Percentiles rank a stretch among this genome's conserved stretches.
Conservation (phyloP, 2,329 filamentous ascomycete species). For the Hypoxylon sp. region DNA sequence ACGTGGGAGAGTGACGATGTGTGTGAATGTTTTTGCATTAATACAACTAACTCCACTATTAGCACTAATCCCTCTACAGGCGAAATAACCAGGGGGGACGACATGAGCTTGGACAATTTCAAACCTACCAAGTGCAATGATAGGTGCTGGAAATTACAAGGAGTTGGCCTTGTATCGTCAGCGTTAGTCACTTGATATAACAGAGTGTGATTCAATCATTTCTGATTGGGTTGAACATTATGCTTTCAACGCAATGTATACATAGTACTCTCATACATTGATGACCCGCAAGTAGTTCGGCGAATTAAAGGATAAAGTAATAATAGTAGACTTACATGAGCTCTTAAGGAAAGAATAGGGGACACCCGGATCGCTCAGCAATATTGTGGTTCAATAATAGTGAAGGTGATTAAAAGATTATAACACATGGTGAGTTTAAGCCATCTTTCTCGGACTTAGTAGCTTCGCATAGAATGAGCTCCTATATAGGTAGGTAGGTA, state of each 20-base stretch:
- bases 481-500: slow-evolving; percentile 15
- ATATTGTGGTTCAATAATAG: slow-evolving; percentile 5
- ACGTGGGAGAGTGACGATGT: slow-evolving; percentile 42
- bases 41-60: slow-evolving; percentile 50
- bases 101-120: slow-evolving; percentile 41
- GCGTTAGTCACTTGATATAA: slow-evolving; percentile 26
- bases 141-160: slow-evolving; percentile 42
- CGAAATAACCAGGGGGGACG: slow-evolving; percentile 36
- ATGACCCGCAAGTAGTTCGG: slow-evolving; percentile 23
- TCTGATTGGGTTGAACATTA: slow-evolving; percentile 24
- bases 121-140: slow-evolving; percentile 36
- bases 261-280: slow-evolving; percentile 14
- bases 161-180: slow-evolving; percentile 34
- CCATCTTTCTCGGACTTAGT: slow-evolving; percentile 15
- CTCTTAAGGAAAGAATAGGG: slow-evolving; percentile 25
- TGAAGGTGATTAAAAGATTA: slow-evolving; percentile 6
- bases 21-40: slow-evolving; percentile 46
- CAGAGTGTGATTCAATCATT: slow-evolving; percentile 36
- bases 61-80: slow-evolving; percentile 42
- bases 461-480: slow-evolving; percentile 22
- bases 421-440: slow-evolving; percentile 17
- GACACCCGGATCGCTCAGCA: slow-evolving; percentile 11
- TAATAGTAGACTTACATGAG: slow-evolving; percentile 31
- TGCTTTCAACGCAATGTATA: slow-evolving; percentile 21
- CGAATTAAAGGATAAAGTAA: slow-evolving; percentile 21